phyloP scores from a whole-genome alignment of 2,329 filamentous ascomycete genomes.

The Epicoccum nigrum region DNA sequence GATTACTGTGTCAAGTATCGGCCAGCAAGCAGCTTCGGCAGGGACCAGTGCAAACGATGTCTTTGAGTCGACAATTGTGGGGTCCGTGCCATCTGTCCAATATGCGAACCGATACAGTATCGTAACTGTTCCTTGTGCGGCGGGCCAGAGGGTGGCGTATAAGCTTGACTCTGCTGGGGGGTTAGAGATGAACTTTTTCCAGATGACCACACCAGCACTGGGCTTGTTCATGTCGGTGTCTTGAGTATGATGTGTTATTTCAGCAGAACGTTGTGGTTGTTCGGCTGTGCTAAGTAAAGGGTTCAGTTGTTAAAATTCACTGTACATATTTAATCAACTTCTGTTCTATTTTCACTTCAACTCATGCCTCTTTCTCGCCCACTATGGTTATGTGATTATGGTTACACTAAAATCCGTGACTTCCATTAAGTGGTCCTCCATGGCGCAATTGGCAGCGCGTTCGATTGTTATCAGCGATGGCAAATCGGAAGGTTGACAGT shows the following conservation, averaged over 20 bases:
- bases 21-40: conserved; percentile 9
- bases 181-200: conserved; percentile 37
- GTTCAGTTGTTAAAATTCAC: conserved; percentile 7
- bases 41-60: conserved; percentile 17
- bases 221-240: conserved; percentile 31
- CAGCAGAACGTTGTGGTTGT: background rate
- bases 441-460: background rate
- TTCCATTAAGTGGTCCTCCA: too few relatives aligned
- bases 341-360: background rate
- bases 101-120: conserved; percentile 30
- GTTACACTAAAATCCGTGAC: too few relatives aligned
- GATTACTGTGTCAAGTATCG: conserved; percentile 38
- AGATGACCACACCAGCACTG: conserved; percentile 29
- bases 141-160: conserved; percentile 32
- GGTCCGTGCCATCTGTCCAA: conserved; percentile 19
- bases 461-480: background rate
- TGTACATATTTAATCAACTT: conserved; percentile 20
- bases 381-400: too few relatives aligned
- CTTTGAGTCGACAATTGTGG: conserved; percentile 16
- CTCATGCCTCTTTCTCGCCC: too few relatives aligned
- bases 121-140: conserved; percentile 31
- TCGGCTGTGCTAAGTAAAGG: conserved; percentile 6
- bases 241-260: conserved; percentile 2
- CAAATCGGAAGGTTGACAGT: background rate
- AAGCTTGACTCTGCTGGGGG: conserved; percentile 30